phyloP scores from a whole-genome alignment of 352 stramenopile species.

The Phytophthora citrophthora region DNA sequence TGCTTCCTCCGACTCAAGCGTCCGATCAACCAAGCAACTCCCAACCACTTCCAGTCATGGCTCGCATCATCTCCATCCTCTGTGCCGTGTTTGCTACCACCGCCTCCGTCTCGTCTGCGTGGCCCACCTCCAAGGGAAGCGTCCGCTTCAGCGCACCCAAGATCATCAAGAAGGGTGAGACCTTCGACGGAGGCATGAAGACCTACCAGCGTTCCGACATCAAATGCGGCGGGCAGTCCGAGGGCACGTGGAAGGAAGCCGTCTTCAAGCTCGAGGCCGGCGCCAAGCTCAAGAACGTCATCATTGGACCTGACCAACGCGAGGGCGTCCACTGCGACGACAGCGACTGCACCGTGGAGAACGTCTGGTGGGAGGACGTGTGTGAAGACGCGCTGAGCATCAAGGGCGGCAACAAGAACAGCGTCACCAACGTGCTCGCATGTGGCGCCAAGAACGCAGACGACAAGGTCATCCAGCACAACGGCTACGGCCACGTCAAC shows the following conservation, averaged over 20 bases:
- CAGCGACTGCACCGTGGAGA: slow-evolving; percentile 34
- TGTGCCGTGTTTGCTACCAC: slow-evolving; percentile 13
- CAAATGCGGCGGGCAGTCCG: slow-evolving; percentile 30
- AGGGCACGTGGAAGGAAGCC: slow-evolving; percentile 28
- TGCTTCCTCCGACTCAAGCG: slow-evolving; percentile 18
- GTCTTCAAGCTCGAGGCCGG: slow-evolving; percentile 43
- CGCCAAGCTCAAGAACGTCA: slow-evolving; percentile 49
- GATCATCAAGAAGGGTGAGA: slow-evolving; percentile 43
- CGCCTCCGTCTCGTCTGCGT: slow-evolving; percentile 18
- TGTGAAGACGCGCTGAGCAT: slow-evolving; percentile 48
- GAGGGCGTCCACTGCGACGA: slow-evolving; percentile 45
- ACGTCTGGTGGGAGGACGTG: slow-evolving; percentile 44
- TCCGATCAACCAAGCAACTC: neutral
- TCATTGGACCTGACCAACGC: slow-evolving; percentile 43
- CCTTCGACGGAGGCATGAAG: slow-evolving; percentile 41
- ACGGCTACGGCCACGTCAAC: slow-evolving; percentile 44
- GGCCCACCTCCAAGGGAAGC: slow-evolving; percentile 35
- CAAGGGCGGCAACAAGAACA: slow-evolving; percentile 45
- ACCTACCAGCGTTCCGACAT: slow-evolving; percentile 52
- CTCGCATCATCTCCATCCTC: slow-evolving; percentile 20
- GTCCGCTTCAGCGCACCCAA: slow-evolving; percentile 40
- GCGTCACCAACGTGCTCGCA: slow-evolving; percentile 40
- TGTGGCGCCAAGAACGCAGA: slow-evolving; percentile 31
- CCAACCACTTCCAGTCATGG: slow-evolving; percentile 11
- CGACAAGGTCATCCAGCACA: slow-evolving; percentile 58